These are phyloP conservation scores for Cryptococcus jaspeensis DNA, from an alignment of 1,284 basidiomycete species.

Conservation along the genomic window DNA sequence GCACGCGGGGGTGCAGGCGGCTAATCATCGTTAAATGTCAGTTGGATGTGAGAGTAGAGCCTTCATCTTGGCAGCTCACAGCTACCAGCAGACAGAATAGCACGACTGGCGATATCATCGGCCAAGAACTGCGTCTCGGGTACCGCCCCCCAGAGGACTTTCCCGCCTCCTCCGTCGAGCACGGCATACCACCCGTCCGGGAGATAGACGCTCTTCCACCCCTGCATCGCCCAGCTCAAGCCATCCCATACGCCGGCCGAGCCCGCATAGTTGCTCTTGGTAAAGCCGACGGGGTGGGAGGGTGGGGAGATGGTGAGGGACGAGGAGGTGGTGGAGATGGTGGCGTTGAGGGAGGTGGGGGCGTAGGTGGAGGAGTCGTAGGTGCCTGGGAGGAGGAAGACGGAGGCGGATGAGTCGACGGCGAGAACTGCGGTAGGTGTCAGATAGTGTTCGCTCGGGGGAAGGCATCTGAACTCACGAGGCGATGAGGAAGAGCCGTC, in stretches of 20 bases:
- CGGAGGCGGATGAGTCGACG: conserved; percentile 1
- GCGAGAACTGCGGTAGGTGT: conserved; percentile 13
- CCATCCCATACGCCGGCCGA: not conserved
- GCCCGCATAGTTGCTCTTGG: conserved; percentile 14
- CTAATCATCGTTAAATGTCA: conserved; percentile 12
- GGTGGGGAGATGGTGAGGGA: conserved; percentile 24
- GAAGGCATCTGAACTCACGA: conserved; percentile 15
- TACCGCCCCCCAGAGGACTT: conserved; percentile 37
- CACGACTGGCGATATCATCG: not conserved
- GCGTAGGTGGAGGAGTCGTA: conserved; percentile 9
- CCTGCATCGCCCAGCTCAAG: conserved; percentile 8
- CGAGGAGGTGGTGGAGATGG: conserved; percentile 6
- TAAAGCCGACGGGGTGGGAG: conserved; percentile 23
- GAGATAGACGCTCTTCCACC: conserved; percentile 30
- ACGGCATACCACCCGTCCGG: conserved; percentile 37
- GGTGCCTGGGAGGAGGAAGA: conserved; percentile 23
- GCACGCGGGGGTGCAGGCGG: conserved; percentile 33
- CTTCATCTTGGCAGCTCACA: not conserved
- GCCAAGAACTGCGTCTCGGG: conserved; percentile 25
- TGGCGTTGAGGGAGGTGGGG: conserved; percentile 19
- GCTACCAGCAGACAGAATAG: not conserved
- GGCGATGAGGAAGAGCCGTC: conserved; percentile 21
- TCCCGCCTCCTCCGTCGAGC: conserved; percentile 27
- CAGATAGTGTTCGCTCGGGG: not conserved
- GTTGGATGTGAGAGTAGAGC: too few species aligned